Percentiles rank a stretch among this genome's conserved stretches.
Evolutionary conservation across 2,329 filamentous ascomycete genomes (phyloP).

Genomic region (Fusarium palustre): DNA sequence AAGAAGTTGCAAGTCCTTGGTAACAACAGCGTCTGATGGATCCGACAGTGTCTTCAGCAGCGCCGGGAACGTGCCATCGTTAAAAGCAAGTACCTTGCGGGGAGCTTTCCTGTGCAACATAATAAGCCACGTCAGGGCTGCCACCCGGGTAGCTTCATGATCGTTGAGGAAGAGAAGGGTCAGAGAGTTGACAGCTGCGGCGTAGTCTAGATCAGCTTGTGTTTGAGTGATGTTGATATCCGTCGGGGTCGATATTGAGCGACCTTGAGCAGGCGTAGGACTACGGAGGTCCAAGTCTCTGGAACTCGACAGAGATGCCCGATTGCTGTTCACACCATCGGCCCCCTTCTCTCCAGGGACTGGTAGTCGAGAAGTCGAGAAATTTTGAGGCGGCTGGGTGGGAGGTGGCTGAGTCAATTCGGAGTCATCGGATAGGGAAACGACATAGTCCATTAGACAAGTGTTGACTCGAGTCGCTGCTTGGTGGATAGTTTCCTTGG

Average conservation of each 20-base stretch:
- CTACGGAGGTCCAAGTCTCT: slow-evolving; percentile 66
- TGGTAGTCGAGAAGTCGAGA: slow-evolving; percentile 56
- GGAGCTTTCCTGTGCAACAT: slow-evolving; percentile 98
- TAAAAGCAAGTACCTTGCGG: slow-evolving; percentile 91
- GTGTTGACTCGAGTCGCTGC: slow-evolving; percentile 91
- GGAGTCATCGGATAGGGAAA: slow-evolving; percentile 83
- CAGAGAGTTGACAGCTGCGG: slow-evolving; percentile 90
- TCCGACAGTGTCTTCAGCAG: slow-evolving; percentile 96
- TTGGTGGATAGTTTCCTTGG: slow-evolving; percentile 87
- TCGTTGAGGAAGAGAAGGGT: slow-evolving; percentile 96
- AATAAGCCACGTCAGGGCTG: slow-evolving; percentile 93
- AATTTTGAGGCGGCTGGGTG: slow-evolving; percentile 46
- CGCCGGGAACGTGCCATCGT: slow-evolving; percentile 96
- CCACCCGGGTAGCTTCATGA: slow-evolving; percentile 94
- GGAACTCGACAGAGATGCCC: slow-evolving; percentile 64
- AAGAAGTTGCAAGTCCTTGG: slow-evolving; percentile 89
- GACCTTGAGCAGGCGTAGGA: slow-evolving; percentile 63
- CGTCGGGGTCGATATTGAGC: slow-evolving; percentile 59
- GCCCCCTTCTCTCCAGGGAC: slow-evolving; percentile 56
- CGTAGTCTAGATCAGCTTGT: slow-evolving; percentile 88
- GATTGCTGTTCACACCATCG: slow-evolving; percentile 62
- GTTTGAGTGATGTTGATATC: slow-evolving; percentile 58
- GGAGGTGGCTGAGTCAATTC: slow-evolving; percentile 46
- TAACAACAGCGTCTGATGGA: slow-evolving; percentile 94
- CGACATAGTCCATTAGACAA: slow-evolving; percentile 92